Base-by-base conservation (phyloP, 1,284 basidiomycete species). In the Leccinum fuscescens region DNA sequence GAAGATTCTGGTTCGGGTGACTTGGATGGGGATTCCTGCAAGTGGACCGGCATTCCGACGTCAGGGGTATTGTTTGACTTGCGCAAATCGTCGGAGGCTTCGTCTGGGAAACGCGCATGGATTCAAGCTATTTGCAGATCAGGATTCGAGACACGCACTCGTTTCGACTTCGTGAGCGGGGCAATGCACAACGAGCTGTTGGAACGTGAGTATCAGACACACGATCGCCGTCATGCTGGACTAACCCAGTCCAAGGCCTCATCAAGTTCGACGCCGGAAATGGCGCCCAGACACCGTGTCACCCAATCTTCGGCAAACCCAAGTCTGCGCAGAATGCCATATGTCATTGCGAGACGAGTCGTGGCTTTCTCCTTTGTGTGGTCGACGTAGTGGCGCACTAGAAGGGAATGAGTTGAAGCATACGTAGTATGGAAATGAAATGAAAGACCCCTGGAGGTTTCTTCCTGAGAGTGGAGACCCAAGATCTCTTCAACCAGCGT, bases 211-310 rank as follows among this genome's bases (percentile, higher is more conserved):
- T 8, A 39, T 54, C 17, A 50, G 8, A 53, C 4, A 29, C 7
- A 29, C 8, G 9, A 46, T 55, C 14, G 20, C 11, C 12, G 1
- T 24, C 33, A 49, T 35, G 27, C 22, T 49, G 24, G 31, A 71
- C 86, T 62, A 67, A 96, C 94, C 94, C 94, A 97, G 69, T 94
- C 91, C 59, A 93, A 82, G n/a, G 92, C 94, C 59, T 96, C 92
- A 20, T 98, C 94, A 46, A 97, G 80, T 6, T 95, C 92, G 17
- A 92, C 78, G 1, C 86, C 85, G 35, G 80, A 74, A 35, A 89
- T 86, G 20, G 77, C 74, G 56, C 74, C 76, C 14, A 97, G 74
- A 65, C 93, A 95, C 62, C 88, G 80, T 56, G 86, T 80, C 8
- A 94, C 86, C 60, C 86, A 80, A 7, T 79, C 81, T 64, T 92